Conservation (phyloP, 345 rosid genomes). For the Kernera saxatilis region DNA sequence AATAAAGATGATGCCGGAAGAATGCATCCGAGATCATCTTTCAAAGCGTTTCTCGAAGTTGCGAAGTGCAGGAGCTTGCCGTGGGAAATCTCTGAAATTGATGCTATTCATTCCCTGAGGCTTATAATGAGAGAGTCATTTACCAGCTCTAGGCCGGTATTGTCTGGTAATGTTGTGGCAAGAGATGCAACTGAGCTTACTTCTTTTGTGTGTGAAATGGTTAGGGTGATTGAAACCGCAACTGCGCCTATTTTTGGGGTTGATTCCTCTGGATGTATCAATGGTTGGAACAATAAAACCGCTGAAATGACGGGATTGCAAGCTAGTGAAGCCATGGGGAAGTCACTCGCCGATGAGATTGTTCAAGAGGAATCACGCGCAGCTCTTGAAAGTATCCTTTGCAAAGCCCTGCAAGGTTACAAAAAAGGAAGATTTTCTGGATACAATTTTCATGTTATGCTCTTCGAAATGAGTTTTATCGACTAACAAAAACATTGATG, state of each 20-base stretch:
- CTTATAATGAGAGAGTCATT: slow-evolving; percentile 69
- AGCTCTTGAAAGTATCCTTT: slow-evolving; percentile 42
- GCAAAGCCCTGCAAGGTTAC: slow-evolving; percentile 62
- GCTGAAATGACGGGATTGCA: slow-evolving; percentile 70
- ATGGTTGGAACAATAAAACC: slow-evolving; percentile 79
- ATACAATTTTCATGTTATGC: neutral
- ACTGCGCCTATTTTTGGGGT: slow-evolving; percentile 84
- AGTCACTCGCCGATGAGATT: slow-evolving; percentile 55
- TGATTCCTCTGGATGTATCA: slow-evolving; percentile 60
- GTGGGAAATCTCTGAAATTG: slow-evolving; percentile 77
- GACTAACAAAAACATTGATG: neutral
- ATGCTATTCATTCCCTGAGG: slow-evolving; percentile 78
- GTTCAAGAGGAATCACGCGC: slow-evolving; percentile 55
- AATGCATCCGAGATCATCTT: slow-evolving; percentile 82
- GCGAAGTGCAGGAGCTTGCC: slow-evolving; percentile 68
- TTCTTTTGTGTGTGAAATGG: slow-evolving; percentile 83
- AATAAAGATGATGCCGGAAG: slow-evolving; percentile 59
- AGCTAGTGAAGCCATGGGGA: slow-evolving; percentile 64
- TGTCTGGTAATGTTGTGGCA: slow-evolving; percentile 28
- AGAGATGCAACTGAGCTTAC: slow-evolving; percentile 50
- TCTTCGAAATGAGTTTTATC: neutral
- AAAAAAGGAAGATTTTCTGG: neutral
- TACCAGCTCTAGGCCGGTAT: slow-evolving; percentile 21
- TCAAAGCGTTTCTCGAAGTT: slow-evolving; percentile 78
- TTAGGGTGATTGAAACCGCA: slow-evolving; percentile 78